These are phyloP conservation scores for Penicillium goetzii DNA, from an alignment of 495 filamentous ascomycete species.

Conservation along the genomic window DNA sequence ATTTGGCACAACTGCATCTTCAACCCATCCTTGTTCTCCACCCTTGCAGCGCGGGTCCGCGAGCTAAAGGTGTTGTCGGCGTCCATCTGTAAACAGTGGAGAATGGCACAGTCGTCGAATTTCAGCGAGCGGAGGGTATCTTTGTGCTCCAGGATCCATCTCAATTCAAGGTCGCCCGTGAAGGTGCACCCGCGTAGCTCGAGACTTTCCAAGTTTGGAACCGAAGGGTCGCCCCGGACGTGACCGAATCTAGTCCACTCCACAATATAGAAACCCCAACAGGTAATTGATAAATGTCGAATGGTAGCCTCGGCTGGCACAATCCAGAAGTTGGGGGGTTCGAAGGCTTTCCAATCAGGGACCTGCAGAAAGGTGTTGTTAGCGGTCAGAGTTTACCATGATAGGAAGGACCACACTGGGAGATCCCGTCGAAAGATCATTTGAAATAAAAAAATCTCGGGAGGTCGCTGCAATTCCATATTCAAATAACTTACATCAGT, in stretches of 20 bases:
- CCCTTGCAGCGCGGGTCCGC: too few relatives aligned
- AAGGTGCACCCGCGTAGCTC: not conserved
- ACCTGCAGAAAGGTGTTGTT: not conserved
- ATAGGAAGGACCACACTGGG: too few relatives aligned
- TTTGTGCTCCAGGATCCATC: not conserved
- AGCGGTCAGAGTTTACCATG: not conserved
- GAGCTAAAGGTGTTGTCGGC: not conserved
- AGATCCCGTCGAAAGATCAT: too few relatives aligned
- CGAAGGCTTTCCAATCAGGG: not conserved
- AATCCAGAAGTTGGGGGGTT: not conserved
- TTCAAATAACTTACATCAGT: not conserved
- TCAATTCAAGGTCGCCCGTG: not conserved
- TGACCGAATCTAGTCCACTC: not conserved
- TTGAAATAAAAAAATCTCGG: too few relatives aligned
- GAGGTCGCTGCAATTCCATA: not conserved
- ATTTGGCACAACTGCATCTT: not conserved
- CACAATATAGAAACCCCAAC: not conserved
- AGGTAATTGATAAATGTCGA: not conserved
- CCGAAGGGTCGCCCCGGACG: not conserved
- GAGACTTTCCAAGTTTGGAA: not conserved
- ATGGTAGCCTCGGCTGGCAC: not conserved
- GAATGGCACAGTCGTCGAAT: not conserved
- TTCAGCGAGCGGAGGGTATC: not conserved
- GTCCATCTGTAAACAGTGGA: not conserved
- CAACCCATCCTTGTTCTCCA: not conserved